Conservation (phyloP, 495 filamentous ascomycete genomes). For the Neurospora sp. region DNA sequence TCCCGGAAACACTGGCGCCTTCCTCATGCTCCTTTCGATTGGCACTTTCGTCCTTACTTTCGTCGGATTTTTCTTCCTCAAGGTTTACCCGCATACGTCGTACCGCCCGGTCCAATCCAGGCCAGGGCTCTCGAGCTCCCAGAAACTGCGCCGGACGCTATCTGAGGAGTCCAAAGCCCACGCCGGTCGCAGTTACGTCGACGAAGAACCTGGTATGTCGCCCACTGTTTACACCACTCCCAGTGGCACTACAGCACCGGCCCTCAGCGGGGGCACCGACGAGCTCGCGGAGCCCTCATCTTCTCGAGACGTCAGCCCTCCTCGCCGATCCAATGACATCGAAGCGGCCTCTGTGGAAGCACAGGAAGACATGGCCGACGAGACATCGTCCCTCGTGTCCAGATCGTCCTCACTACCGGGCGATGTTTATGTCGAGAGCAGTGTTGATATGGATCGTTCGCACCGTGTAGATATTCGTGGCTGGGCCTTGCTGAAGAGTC, state of each 20-base stretch:
- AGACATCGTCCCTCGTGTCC: constrained; percentile 78
- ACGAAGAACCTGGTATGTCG: constrained; percentile 10
- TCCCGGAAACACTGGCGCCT: constrained; percentile 69
- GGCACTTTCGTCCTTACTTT: constrained; percentile 72
- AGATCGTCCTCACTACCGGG: constrained; percentile 40
- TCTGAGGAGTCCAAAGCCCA: not conserved
- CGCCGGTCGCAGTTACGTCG: constrained; percentile 23
- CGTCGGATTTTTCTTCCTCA: constrained; percentile 69
- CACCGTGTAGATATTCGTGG: constrained; percentile 86
- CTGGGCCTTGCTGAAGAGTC: constrained; percentile 56
- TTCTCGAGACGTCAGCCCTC: constrained; percentile 3
- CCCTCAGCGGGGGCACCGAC: constrained; percentile 5
- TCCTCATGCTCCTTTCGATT: constrained; percentile 67
- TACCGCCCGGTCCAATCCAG: constrained; percentile 55
- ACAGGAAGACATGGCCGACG: constrained; percentile 43
- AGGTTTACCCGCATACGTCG: constrained; percentile 53
- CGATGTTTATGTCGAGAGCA: constrained; percentile 39
- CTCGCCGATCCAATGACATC: not conserved
- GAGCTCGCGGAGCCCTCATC: constrained; percentile 2
- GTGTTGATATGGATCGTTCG: constrained; percentile 47
- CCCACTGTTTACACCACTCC: not conserved
- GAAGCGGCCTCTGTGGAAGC: constrained; percentile 7
- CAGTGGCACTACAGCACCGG: not conserved
- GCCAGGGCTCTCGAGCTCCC: constrained; percentile 50
- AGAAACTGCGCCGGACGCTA: constrained; percentile 35